These are phyloP conservation scores for Colletotrichum sp. DNA, from an alignment of 2,329 filamentous ascomycete species.

Conservation along the genomic window DNA sequence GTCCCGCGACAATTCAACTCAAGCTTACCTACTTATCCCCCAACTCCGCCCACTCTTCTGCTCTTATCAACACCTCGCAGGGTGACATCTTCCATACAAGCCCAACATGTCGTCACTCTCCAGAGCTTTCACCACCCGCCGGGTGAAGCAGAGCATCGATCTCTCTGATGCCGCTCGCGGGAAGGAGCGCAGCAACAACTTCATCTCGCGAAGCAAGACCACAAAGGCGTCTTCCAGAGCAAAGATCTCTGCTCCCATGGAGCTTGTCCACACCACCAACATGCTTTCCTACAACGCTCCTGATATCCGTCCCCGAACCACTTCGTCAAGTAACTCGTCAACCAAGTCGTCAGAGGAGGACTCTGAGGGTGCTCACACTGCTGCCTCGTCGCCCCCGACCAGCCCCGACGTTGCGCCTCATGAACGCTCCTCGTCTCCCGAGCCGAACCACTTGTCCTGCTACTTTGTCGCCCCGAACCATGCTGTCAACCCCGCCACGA, in stretches of 20 bases:
- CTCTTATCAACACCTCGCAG: background rate
- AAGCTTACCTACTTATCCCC: background rate
- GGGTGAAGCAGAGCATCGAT: conserved; percentile 61
- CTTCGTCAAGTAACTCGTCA: conserved; percentile 57
- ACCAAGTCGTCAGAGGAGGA: conserved; percentile 72
- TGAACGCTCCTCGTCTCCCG: conserved; percentile 58
- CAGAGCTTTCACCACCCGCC: conserved; percentile 75
- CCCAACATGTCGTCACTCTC: conserved; percentile 63
- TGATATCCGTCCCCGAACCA: conserved; percentile 66
- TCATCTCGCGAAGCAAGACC: conserved; percentile 55
- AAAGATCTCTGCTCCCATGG: conserved; percentile 88
- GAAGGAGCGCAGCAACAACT: conserved; percentile 20
- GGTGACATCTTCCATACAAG: background rate
- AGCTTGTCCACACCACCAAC: conserved; percentile 93
- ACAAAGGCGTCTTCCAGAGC: conserved; percentile 56
- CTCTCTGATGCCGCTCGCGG: conserved; percentile 42
- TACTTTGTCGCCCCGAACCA: conserved; percentile 65
- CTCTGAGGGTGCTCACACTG: conserved; percentile 67
- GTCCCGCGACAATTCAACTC: background rate
- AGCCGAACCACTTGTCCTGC: conserved; percentile 71
- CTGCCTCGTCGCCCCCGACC: conserved; percentile 66
- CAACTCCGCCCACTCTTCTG: background rate
- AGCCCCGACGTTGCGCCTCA: conserved; percentile 70
- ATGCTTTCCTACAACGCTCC: conserved; percentile 95
- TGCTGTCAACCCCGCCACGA: conserved; percentile 44